phyloP scores from a whole-genome alignment of 1,284 basidiomycete genomes.

The Ganoderma lingzhi region DNA sequence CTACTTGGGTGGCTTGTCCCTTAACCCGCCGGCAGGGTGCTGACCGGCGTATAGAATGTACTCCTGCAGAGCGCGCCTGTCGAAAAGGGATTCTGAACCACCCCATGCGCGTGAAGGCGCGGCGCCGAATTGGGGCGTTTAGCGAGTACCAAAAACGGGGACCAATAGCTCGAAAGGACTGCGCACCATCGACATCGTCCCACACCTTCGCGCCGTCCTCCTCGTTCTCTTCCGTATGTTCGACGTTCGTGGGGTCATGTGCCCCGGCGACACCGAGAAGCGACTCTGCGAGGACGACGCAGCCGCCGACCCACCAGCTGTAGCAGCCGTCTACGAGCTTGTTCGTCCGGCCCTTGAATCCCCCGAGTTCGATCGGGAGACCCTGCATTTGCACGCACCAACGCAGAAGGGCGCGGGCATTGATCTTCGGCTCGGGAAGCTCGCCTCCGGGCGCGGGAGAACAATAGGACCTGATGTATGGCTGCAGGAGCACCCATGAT shows the following conservation, averaged over 20 bases:
- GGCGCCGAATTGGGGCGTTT: slow-evolving; percentile 1
- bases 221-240: slow-evolving; percentile 43
- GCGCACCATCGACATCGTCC: slow-evolving; percentile 72
- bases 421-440: slow-evolving; percentile 51
- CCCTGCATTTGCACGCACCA: slow-evolving; percentile 95
- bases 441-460: slow-evolving; percentile 8
- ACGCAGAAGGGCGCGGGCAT: slow-evolving; percentile 71
- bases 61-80: slow-evolving; percentile 82
- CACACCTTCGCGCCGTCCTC: slow-evolving; percentile 45
- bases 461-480: slow-evolving; percentile 49
- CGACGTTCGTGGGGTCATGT: slow-evolving; percentile 35
- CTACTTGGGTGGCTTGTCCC: slow-evolving; percentile 96
- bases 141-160: not conserved
- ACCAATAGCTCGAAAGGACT: not conserved
- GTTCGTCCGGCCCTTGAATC: slow-evolving; percentile 94
- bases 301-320: slow-evolving; percentile 97
- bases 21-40: slow-evolving; percentile 83
- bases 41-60: slow-evolving; percentile 92
- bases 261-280: slow-evolving; percentile 43
- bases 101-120: not conserved
- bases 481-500: slow-evolving; percentile 81
- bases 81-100: slow-evolving; percentile 58
- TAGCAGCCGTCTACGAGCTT: slow-evolving; percentile 99
- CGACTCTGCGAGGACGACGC: slow-evolving; percentile 84
- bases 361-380: slow-evolving; percentile 83